phyloP scores from a whole-genome alignment of 2,329 filamentous ascomycete species.

The Xylaria sp. region DNA sequence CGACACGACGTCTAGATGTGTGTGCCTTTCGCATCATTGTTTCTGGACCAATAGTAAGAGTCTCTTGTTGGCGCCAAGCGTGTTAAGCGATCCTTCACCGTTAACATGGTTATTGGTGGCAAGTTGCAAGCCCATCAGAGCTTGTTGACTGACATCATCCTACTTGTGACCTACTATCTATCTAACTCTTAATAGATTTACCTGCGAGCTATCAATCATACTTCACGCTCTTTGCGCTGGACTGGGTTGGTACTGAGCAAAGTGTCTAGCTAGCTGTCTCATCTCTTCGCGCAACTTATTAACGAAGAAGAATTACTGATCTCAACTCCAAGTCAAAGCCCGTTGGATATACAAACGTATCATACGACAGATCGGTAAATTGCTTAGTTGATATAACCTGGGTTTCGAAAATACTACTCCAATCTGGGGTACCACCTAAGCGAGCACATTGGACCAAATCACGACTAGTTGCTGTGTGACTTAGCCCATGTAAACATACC shows the following conservation, averaged over 20 bases:
- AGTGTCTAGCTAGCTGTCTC: not conserved
- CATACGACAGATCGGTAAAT: not conserved
- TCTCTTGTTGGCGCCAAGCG: not conserved
- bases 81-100: not conserved
- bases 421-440: not conserved
- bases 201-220: not conserved
- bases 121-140: not conserved
- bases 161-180: not conserved
- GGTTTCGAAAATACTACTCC: not conserved
- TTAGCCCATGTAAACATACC: not conserved
- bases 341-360: not conserved
- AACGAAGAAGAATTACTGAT: not conserved
- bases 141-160: not conserved
- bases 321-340: not conserved
- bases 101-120: not conserved
- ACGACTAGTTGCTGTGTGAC: not conserved
- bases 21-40: not conserved
- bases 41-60: not conserved
- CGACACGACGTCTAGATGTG: not conserved
- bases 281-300: not conserved
- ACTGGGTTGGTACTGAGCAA: not conserved
- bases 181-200: too few species aligned
- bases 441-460: not conserved
- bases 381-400: too few species aligned
- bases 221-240: too few species aligned